Evolutionary conservation across 345 rosid species (phyloP), one percentile per base, ranked within the genome.

Genomic region (Syzygium aqueum): DNA sequence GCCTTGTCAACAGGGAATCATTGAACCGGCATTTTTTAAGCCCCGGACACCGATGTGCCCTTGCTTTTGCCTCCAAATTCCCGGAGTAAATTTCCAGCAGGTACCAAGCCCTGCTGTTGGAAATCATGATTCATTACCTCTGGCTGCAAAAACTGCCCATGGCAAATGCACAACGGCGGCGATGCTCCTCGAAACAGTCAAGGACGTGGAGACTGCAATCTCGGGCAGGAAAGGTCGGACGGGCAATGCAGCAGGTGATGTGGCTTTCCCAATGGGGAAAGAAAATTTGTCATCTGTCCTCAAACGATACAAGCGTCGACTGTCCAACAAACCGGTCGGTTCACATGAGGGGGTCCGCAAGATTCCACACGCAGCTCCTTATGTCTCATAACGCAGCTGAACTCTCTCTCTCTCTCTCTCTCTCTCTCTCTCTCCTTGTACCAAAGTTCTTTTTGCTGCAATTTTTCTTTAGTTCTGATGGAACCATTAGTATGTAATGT

Each of bases 211-310:
- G 93, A 91, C 86, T n/a, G 96, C 98, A 61, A 94, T 96, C 90
- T 96, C 98, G 52, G 82, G 93, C 77, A 94, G 99, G n/a, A 98
- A 93, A 90, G 99, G 99, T 86, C 93, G 97, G 80, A 93, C 93
- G 3, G 99, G 99, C 54, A 98, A 97, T 86, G 96, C 98, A 67
- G 99, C 99, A 22, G 99, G 99, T 11, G 99, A 98, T 61, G 99
- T 98, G 28, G 99, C 99, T 73, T 98, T 95, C 85, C 99, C 98
- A 0, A 96, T 92, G 87, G 99, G 99, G 50, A 98, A 96, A 91
- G 98, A 96, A 92, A 98, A 98, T 85, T 88, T 98, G 89, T 96
- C 97, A n/a, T 96, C 99, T 12, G 99, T 98, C 51, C 95, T 98
- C 67, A 98, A 98, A 86, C 96, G 99, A 77, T 98, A 98, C 93